phyloP scores from a whole-genome alignment of 306 rosid genomes.

The Corylus heterophylla region DNA sequence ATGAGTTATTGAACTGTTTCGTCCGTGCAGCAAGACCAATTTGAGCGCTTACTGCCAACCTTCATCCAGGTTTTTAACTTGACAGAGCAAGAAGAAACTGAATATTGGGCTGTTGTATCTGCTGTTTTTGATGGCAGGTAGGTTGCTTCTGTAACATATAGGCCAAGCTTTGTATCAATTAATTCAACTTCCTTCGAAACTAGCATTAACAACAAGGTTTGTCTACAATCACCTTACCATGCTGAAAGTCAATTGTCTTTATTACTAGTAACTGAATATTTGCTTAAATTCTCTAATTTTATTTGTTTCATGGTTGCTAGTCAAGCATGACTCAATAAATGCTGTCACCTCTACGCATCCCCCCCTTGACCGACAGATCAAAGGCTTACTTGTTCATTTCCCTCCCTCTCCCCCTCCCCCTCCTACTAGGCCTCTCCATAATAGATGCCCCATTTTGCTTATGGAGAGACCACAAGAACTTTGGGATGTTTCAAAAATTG shows the following conservation, averaged over 20 bases:
- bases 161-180: constrained; percentile 46
- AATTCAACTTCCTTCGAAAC: constrained; percentile 60
- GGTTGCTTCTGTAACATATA: constrained; percentile 49
- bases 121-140: constrained; percentile 88
- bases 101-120: constrained; percentile 75
- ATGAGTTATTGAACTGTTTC: neutral
- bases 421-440: too few relatives aligned
- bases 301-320: constrained; percentile 10
- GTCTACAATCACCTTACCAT: constrained; percentile 18
- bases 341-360: neutral
- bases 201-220: constrained; percentile 82
- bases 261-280: constrained; percentile 20
- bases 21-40: constrained; percentile 80
- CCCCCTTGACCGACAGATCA: too few relatives aligned
- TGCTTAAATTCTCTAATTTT: neutral
- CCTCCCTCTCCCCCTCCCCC: too few relatives aligned
- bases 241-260: constrained; percentile 12
- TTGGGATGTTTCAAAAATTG: too few relatives aligned
- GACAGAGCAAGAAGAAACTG: constrained; percentile 82
- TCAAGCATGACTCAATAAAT: constrained; percentile 12
- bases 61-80: constrained; percentile 90
- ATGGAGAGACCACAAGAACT: too few relatives aligned
- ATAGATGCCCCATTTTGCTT: too few relatives aligned
- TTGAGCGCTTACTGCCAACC: constrained; percentile 86
- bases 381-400: too few relatives aligned